phyloP scores from a whole-genome alignment of 2,329 filamentous ascomycete species.

The Ramichloridium luteum region DNA sequence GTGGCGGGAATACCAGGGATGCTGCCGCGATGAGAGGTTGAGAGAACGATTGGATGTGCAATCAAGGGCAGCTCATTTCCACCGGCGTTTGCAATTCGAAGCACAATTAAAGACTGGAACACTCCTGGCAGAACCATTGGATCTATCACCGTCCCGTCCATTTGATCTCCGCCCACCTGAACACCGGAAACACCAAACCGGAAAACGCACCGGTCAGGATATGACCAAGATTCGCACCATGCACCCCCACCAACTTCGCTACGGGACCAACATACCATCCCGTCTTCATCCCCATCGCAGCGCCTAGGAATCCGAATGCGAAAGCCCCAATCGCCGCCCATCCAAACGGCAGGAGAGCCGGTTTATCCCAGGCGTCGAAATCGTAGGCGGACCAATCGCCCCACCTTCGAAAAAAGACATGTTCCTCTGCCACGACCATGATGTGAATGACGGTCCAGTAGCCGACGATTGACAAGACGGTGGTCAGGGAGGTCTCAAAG shows the following conservation, averaged over 20 bases:
- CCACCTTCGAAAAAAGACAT: constrained; percentile 7
- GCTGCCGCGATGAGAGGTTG: too few relatives aligned
- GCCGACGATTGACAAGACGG: constrained; percentile 7
- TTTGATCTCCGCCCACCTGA: constrained; percentile 6
- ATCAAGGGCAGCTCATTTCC: too few relatives aligned
- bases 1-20: too few relatives aligned
- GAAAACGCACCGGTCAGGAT: constrained; percentile 9
- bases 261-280: constrained; percentile 8
- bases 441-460: constrained; percentile 9
- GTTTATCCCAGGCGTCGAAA: constrained; percentile 5
- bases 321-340: constrained; percentile 7
- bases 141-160: too few relatives aligned
- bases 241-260: constrained; percentile 5
- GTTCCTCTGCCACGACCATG: constrained; percentile 8
- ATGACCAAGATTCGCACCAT: constrained; percentile 9
- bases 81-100: too few relatives aligned
- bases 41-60: too few relatives aligned
- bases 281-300: constrained; percentile 9
- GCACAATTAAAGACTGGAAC: too few relatives aligned
- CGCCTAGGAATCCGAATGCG: constrained; percentile 8
- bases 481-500: constrained; percentile 6
- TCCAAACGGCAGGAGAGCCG: constrained; percentile 7
- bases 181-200: constrained; percentile 5
- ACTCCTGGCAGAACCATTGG: too few relatives aligned
- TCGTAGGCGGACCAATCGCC: constrained; percentile 7